Percentiles rank a stretch among this genome's conserved stretches.
These are phyloP conservation scores for Aspergillus sojae DNA, from an alignment of 2,329 filamentous ascomycete species.

Conservation along the genomic window DNA sequence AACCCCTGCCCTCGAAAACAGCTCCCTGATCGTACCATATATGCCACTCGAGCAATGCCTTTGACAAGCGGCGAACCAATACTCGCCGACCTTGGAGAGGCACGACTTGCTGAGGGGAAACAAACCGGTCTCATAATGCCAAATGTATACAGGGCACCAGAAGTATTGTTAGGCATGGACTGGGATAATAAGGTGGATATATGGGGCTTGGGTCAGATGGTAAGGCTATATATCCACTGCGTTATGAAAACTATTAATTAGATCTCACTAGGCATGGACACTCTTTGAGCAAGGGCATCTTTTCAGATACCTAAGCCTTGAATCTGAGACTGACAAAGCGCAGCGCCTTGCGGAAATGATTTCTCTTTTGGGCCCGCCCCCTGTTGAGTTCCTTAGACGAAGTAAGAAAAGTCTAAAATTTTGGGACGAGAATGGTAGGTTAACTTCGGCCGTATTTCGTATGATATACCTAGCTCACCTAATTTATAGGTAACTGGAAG, in stretches of 20 bases:
- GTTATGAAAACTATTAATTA: constrained; percentile 9
- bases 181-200: constrained; percentile 52
- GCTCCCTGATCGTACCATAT: constrained; percentile 41
- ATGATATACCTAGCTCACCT: neutral
- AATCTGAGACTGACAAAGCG: constrained; percentile 36
- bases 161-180: constrained; percentile 46
- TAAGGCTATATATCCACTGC: constrained; percentile 25
- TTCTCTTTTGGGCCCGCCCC: constrained; percentile 44
- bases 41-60: constrained; percentile 41
- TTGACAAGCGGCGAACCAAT: constrained; percentile 36
- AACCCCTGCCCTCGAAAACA: constrained; percentile 46
- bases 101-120: constrained; percentile 37
- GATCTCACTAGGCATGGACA: constrained; percentile 38
- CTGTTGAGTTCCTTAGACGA: constrained; percentile 31
- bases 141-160: constrained; percentile 23
- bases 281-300: constrained; percentile 47
- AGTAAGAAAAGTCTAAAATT: constrained; percentile 35
- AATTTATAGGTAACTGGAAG: constrained; percentile 30
- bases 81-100: constrained; percentile 52
- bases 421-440: constrained; percentile 37
- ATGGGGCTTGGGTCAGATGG: constrained; percentile 52
- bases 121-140: constrained; percentile 29
- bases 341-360: constrained; percentile 49
- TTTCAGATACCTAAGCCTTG: constrained; percentile 39
- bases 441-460: neutral